Evolutionary conservation across 2,329 filamentous ascomycete species (phyloP).

Genomic region (Pseudogymnoascus sp.): DNA sequence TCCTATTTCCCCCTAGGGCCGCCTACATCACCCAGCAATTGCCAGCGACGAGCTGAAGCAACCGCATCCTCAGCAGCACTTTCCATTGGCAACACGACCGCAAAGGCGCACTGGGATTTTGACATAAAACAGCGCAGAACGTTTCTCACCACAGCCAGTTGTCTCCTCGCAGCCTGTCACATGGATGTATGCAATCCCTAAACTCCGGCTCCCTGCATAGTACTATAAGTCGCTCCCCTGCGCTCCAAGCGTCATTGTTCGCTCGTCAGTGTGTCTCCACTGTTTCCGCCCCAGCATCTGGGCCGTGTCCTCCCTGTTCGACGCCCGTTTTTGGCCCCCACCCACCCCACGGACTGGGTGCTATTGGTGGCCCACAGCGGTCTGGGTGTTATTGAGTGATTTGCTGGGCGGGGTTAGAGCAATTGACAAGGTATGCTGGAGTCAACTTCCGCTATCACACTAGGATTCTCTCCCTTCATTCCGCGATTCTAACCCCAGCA

Average conservation of each 20-base stretch:
- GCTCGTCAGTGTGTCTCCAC: background rate
- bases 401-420: background rate
- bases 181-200: background rate
- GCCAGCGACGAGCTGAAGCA: background rate
- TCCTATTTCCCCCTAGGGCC: background rate
- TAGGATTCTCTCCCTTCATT: background rate
- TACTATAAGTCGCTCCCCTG: background rate
- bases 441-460: slow-evolving; percentile 1
- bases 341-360: background rate
- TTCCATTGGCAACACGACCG: background rate
- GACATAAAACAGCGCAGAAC: background rate
- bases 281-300: background rate
- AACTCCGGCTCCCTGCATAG: background rate
- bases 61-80: background rate
- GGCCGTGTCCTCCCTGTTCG: background rate
- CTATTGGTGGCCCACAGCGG: background rate
- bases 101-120: background rate
- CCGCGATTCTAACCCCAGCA: background rate
- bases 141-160: background rate
- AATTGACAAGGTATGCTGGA: background rate
- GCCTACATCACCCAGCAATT: background rate
- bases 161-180: background rate
- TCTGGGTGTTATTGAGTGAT: background rate
- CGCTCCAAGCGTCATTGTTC: slow-evolving; percentile 1
- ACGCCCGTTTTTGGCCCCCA: background rate